Evolutionary conservation across 306 rosid species (phyloP), one percentile per base, ranked within the genome.

Genomic region (Casuarina equisetifolia): DNA sequence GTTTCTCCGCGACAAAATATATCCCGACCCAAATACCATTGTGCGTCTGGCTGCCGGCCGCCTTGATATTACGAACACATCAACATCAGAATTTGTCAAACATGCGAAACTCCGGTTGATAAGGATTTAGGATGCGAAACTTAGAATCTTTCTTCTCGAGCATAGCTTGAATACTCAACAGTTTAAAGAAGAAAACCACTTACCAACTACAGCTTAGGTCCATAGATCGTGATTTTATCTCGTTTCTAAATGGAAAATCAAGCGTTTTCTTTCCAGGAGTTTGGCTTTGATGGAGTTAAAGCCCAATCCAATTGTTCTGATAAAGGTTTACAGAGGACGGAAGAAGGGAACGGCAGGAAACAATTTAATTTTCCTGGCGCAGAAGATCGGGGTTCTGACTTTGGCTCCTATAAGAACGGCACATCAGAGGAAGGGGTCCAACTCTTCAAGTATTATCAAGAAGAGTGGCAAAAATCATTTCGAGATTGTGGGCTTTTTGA

Each of bases 161-260:
- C 2, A 48, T 46, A 46, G 9, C 51, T 48, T 8, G 13, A 48
- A 48, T 9, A 8, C 2, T 48, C 13, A 48, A 9, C 3, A 48
- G 2, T 8, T 48, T 2, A 48, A 46, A 46, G 10, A 6, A 46
- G 11, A 1, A 46, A 1, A 46, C 50, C 50, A 35, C 32, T 25
- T 25, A 62, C 11, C 43, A 62, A 25, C 44, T 12, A 62, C 69
- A 36, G 5, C 5, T 62, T 43, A 62, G 69, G 13, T 35, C 25
- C 59, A 25, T 25, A 25, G 51, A 48, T 9, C 10, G 51, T 9
- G 51, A 48, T 10, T 9, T 9, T 48, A 9, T 48, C 51, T 48
- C 51, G 12, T 0, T 71, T 73, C 73, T 38, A 62, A 9, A 85
- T 85, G 91, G 89, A 72, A 58, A 77, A 80, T 49, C 5, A 70